These are phyloP conservation scores for Xylaria grammica DNA, from an alignment of 495 filamentous ascomycete genomes.

Conservation along the genomic window DNA sequence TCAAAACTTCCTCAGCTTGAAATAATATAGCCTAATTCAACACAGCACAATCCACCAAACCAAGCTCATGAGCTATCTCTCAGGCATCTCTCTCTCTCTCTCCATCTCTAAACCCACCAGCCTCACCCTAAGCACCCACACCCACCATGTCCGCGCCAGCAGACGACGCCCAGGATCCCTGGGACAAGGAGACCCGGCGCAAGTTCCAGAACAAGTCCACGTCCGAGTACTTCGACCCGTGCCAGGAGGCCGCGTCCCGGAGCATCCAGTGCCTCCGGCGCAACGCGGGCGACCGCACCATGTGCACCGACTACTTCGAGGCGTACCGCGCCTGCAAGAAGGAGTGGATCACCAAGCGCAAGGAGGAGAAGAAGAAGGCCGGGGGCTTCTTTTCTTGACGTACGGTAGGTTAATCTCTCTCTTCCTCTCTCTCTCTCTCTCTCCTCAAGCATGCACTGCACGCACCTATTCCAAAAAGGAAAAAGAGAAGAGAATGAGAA, in stretches of 20 bases:
- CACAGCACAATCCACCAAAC: no score
- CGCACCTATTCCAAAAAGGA: no score
- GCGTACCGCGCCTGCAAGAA: conserved; percentile 95
- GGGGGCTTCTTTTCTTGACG: conserved; percentile 24
- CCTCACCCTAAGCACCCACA: no score
- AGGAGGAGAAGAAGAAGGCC: conserved; percentile 49
- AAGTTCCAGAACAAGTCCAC: conserved; percentile 66
- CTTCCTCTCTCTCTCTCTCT: no score
- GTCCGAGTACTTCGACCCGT: conserved; percentile 91
- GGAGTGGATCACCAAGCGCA: conserved; percentile 69
- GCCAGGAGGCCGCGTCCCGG: conserved; percentile 87
- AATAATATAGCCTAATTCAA: no score
- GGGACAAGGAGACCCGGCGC: conserved; percentile 47
- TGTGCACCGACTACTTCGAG: conserved; percentile 94
- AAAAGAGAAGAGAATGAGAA: no score
- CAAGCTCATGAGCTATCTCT: no score
- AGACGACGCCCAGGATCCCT: conserved; percentile 35
- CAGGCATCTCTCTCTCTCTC: no score
- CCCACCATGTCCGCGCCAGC: conserved; percentile 33
- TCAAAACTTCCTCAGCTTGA: no score
- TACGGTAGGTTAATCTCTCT: no score
- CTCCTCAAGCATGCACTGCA: no score
- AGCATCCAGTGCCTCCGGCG: conserved; percentile 87
- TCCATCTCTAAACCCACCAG: no score
- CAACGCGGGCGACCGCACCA: conserved; percentile 80